Evolutionary conservation across 495 filamentous ascomycete genomes (phyloP), one percentile per base, ranked within the genome.

Genomic region (Clohesyomyces aquaticus): DNA sequence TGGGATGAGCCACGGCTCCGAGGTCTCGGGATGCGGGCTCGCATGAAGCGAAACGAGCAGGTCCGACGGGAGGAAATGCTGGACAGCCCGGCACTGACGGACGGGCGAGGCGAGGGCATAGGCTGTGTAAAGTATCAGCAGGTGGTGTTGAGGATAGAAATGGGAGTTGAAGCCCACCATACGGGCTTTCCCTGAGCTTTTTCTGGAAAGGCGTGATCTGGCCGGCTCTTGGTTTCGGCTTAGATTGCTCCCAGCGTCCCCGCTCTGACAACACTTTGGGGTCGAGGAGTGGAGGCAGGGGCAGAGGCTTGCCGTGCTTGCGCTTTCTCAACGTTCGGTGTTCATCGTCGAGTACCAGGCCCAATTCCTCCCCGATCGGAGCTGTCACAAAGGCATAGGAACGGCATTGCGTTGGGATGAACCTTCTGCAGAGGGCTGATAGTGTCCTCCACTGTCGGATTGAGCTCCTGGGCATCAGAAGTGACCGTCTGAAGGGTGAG

Each of bases 11-110:
- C 84, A 91, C 3, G 82, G 77, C 4, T 74, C 69, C 0, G 73
- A 77, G 3, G 81, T 83, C 54, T 81, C 72, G 6, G 88, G 87
- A 41, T 87, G 81, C 18, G 74, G 66, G 1, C 85, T 71, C 9
- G 90, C 47, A 9, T 78, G 79, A 70, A 89, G 88, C 26, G 82
- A 78, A 29, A 86, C 81, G 12, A 92, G 75, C 55, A 96, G 84
- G 58, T 77, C 83, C 3, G 63, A 76, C 0, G 92, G 92, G 0
- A 93, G 67, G 1, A 80, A 68, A 0, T 71, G 67, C 0, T 69
- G 71, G 8, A 89, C 88, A n/a, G 84, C 41, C 1, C 73, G 32
- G 72, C 90, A 95, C 63, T 73, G 70, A 28, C 92, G 85, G 16
- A 84, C 41, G 0, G 87, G 85, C 0, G 83, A 85, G 16, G 87